Base-by-base conservation (phyloP, 768 basidiomycete species). In the Pisolithus orientalis region DNA sequence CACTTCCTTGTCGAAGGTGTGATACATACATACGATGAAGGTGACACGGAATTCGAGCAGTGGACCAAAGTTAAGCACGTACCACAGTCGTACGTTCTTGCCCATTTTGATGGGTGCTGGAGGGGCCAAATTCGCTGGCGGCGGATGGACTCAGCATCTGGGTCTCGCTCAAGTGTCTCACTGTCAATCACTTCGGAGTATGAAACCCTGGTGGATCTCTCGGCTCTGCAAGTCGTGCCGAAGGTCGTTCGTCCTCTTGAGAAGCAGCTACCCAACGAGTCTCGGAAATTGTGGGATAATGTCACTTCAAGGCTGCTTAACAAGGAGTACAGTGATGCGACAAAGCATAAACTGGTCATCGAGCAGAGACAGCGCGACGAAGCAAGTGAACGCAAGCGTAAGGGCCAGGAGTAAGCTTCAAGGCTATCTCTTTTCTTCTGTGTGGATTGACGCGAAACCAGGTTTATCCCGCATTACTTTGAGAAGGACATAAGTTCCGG, bases 351-450 rank as follows among this genome's bases (percentile, higher is more conserved):
- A 76, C 80, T 93, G 49, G 69, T 69, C 5, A 95, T 99, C 51
- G 96, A 99, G 72, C 95, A 98, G 78, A 80, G 66, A 63, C 96
- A 98, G 75, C 74, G 96, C 47, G 94, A 97, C 54, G 80, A 83
- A 31, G 90, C 93, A 6, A 87, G 85, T 10, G 90, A 92, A 66
- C 76, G 92, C 70, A 94, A 91, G 75, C 79, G 77, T 66, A 87
- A 82, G 52, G 90, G 87, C 16, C 67, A 80, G 29, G 77, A 80
- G 90, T 95, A 62, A 74, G 90, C 87, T 8, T 50, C 47, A 34
- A 2, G 29, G 29, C 10, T n/a, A 29, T 44, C 10, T 10, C 5
- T 17, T 17, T 16, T 31, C 39, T 6, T 21, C 42, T 16, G 2
- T 1, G 16, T 5, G 13, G 27, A 3, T 53, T 34, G 7, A 17